These are phyloP conservation scores for Scheffersomyces lignosus DNA, from an alignment of 805 yeast genomes.

Conservation along the genomic window DNA sequence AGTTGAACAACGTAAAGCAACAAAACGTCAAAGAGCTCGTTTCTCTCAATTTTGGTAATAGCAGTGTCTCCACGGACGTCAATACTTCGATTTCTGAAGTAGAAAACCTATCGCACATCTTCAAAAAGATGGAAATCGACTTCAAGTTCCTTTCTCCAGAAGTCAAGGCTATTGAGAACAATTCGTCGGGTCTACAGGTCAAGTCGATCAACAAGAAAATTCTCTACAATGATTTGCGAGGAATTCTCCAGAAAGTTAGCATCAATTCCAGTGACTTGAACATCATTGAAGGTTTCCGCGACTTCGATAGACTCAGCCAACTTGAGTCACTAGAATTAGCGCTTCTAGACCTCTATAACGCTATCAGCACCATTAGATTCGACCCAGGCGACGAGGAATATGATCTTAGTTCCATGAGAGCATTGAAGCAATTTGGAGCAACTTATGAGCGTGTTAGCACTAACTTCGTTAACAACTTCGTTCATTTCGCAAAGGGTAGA, in stretches of 20 bases:
- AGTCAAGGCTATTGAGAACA: constrained; percentile 67
- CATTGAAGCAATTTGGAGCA: constrained; percentile 63
- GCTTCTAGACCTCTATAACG: constrained; percentile 57
- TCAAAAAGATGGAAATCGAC: constrained; percentile 41
- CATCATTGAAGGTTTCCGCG: constrained; percentile 45
- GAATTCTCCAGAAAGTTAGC: constrained; percentile 68
- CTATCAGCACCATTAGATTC: constrained; percentile 60
- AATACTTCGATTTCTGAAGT: constrained; percentile 33
- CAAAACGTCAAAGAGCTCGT: constrained; percentile 53
- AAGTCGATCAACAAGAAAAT: constrained; percentile 76
- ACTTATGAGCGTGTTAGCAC: constrained; percentile 57
- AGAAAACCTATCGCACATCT: constrained; percentile 35
- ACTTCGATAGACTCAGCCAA: constrained; percentile 47
- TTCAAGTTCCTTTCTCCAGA: constrained; percentile 55
- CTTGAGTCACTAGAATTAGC: constrained; percentile 52
- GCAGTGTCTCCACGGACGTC: constrained; percentile 32
- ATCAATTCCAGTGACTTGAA: constrained; percentile 57
- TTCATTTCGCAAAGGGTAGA: constrained; percentile 29
- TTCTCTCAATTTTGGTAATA: constrained; percentile 35
- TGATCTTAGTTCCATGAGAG: constrained; percentile 64
- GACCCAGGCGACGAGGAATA: constrained; percentile 41
- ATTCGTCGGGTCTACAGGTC: constrained; percentile 80
- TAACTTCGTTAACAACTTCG: constrained; percentile 50
- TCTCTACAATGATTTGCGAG: constrained; percentile 68
- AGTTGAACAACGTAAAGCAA: constrained; percentile 62